Percentiles rank a stretch among this genome's conserved stretches.
Evolutionary conservation across 108 stramenopile species (phyloP).

Genomic region (Skeletonema costatum): DNA sequence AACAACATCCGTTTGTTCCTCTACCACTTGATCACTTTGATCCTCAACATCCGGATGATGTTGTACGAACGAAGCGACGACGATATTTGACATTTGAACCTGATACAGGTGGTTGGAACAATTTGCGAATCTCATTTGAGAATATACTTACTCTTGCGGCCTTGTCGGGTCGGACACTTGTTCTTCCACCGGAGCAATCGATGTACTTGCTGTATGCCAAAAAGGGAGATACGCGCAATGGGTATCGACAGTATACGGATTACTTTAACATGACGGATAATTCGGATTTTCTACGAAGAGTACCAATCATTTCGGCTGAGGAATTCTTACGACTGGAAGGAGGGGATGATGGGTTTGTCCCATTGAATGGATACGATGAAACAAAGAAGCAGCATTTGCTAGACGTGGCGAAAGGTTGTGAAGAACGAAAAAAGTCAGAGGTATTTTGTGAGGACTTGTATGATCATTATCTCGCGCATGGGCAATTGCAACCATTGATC

Average conservation of each 20-base stretch:
- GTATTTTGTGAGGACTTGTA: conserved; percentile 44
- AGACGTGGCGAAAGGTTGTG: conserved; percentile 19
- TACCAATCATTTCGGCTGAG: conserved; percentile 60
- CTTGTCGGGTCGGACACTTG: conserved; percentile 79
- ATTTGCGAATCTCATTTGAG: conserved; percentile 83
- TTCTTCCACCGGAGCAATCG: conserved; percentile 80
- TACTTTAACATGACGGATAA: conserved; percentile 42
- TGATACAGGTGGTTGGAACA: conserved; percentile 83
- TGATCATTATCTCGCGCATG: conserved; percentile 41
- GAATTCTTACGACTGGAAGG: conserved; percentile 63
- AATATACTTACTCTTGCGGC: conserved; percentile 77
- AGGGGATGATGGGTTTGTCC: conserved; percentile 29
- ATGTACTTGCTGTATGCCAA: conserved; percentile 71
- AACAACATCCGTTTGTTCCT: conserved; percentile 36
- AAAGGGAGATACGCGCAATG: conserved; percentile 37
- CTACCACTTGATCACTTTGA: conserved; percentile 14
- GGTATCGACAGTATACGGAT: conserved; percentile 44
- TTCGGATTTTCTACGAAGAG: conserved; percentile 46
- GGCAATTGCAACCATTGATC: conserved; percentile 14
- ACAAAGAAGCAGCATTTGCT: conserved; percentile 19
- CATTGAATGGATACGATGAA: conserved; percentile 27
- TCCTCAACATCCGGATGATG: background rate
- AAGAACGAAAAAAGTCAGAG: conserved; percentile 24
- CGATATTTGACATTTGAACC: conserved; percentile 74
- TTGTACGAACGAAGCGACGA: background rate